phyloP scores from a whole-genome alignment of 495 filamentous ascomycete genomes.

The Aspergillus biplanus region DNA sequence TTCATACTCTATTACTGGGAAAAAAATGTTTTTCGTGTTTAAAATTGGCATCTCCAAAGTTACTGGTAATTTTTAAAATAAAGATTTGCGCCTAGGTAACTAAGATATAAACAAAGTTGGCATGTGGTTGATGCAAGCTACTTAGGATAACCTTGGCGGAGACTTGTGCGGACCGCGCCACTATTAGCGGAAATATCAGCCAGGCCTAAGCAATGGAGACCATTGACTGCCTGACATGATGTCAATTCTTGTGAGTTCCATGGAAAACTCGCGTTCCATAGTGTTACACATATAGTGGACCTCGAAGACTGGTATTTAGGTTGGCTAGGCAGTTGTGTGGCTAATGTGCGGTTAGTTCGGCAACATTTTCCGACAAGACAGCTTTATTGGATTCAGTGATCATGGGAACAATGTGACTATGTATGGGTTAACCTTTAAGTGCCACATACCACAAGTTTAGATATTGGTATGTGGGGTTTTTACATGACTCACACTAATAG shows the following conservation, averaged over 20 bases:
- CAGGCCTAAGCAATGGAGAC: not conserved
- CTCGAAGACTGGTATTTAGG: not conserved
- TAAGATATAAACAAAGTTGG: not conserved
- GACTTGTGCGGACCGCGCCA: not conserved
- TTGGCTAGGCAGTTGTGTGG: not conserved
- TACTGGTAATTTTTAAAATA: not conserved
- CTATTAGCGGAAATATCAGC: not conserved
- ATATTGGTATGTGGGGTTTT: not conserved
- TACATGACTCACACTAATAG: no score
- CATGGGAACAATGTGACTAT: not conserved
- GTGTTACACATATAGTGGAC: not conserved
- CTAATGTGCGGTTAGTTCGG: not conserved
- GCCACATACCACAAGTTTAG: not conserved
- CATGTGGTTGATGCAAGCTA: not conserved
- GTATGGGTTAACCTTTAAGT: not conserved
- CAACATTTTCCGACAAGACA: not conserved
- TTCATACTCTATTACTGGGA: not conserved
- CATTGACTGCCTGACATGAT: not conserved
- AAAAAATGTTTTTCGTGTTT: not conserved
- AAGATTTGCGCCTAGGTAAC: not conserved
- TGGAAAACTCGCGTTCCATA: not conserved
- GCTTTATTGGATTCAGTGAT: not conserved
- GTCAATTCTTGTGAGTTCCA: not conserved
- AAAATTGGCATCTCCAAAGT: not conserved
- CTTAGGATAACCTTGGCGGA: not conserved